Conservation (phyloP, 345 rosid genomes). For the Gossypioides kirkii region DNA sequence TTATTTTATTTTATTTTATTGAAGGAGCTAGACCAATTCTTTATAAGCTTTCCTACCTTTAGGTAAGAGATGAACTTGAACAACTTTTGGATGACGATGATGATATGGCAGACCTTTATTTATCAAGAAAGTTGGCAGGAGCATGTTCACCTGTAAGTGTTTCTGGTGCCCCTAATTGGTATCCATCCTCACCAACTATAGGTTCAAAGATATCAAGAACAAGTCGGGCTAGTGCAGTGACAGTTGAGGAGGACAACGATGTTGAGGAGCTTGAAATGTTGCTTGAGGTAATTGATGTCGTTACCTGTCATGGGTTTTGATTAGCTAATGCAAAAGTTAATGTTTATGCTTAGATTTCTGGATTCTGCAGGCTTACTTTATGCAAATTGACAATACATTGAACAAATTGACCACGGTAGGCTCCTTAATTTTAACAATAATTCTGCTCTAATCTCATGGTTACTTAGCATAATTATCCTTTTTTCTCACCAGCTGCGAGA, state of each 20-base stretch:
- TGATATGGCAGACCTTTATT: conserved; percentile 56
- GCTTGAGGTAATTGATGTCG: conserved; percentile 39
- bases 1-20: too few relatives aligned
- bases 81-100: conserved; percentile 50
- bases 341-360: conserved; percentile 3
- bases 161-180: conserved; percentile 37
- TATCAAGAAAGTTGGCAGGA: conserved; percentile 39
- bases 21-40: background rate
- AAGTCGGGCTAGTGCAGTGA: conserved; percentile 35
- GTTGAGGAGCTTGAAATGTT: conserved; percentile 66
- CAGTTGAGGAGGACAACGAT: conserved; percentile 45
- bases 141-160: conserved; percentile 36
- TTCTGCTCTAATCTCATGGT: background rate
- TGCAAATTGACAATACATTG: conserved; percentile 50
- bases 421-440: background rate
- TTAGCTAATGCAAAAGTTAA: background rate
- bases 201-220: conserved; percentile 45
- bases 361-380: conserved; percentile 55
- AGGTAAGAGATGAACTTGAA: conserved; percentile 57
- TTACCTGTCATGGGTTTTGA: background rate
- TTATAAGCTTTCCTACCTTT: conserved; percentile 6
- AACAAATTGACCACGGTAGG: conserved; percentile 51
- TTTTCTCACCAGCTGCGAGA: conserved; percentile 50
- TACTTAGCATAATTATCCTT: conserved; percentile 5
- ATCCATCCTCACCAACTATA: conserved; percentile 29